Evolutionary conservation across 208 protist species (phyloP).

Genomic region (Dictyostelium gargantuum): DNA sequence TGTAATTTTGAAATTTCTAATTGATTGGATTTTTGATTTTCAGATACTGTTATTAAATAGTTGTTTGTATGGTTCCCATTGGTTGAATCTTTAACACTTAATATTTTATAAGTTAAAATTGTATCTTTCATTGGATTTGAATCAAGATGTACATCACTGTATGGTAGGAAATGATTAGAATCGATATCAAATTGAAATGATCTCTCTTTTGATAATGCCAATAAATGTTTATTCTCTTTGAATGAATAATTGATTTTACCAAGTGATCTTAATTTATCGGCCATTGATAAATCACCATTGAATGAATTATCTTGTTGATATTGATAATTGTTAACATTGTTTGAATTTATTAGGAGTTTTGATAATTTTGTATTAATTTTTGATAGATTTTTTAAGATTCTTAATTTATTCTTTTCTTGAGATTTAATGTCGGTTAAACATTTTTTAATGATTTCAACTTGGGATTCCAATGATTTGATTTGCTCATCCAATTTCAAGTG

Average conservation of each 20-base stretch:
- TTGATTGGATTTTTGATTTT: not conserved
- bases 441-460: not conserved
- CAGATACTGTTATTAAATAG: not conserved
- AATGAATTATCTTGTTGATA: not conserved
- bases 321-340: conserved; percentile 1
- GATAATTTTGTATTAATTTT: not conserved
- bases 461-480: not conserved
- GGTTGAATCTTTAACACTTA: not conserved
- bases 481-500: not conserved
- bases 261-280: not conserved
- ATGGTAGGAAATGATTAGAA: not conserved
- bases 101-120: not conserved
- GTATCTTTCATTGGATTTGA: not conserved
- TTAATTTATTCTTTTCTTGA: conserved; percentile 2
- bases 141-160: not conserved
- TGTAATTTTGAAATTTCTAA: not conserved
- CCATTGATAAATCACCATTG: not conserved
- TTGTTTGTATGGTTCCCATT: not conserved
- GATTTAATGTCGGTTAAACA: not conserved
- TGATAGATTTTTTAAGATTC: not conserved
- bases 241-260: not conserved
- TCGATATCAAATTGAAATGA: not conserved
- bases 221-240: not conserved
- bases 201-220: not conserved
- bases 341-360: not conserved